phyloP scores from a whole-genome alignment of 169 alveolate species.

The Eimeria brunetti region DNA sequence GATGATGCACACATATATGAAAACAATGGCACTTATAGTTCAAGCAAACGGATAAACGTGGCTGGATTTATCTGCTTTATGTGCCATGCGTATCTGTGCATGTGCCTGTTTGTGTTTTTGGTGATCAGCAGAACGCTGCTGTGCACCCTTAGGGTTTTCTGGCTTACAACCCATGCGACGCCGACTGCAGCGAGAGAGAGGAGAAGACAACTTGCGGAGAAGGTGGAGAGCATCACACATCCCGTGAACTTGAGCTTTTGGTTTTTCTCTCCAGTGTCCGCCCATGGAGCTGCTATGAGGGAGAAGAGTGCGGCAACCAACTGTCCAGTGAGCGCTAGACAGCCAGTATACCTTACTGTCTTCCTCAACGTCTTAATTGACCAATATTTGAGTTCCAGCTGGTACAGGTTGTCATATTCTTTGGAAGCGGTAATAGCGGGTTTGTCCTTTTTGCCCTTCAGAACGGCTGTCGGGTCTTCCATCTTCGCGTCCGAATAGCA shows the following conservation, averaged over 20 bases:
- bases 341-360: slow-evolving; percentile 16
- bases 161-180: slow-evolving; percentile 64
- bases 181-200: slow-evolving; percentile 5
- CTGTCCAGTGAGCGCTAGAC: slow-evolving; percentile 43
- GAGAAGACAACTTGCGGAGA: slow-evolving; percentile 21
- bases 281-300: slow-evolving; percentile 43
- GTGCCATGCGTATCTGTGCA: neutral
- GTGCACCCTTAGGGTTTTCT: neutral
- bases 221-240: slow-evolving; percentile 28
- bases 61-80: neutral
- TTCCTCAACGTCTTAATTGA: neutral
- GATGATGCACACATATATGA: neutral
- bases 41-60: neutral
- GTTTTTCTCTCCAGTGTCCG: neutral
- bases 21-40: neutral
- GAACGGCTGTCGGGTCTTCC: slow-evolving; percentile 31
- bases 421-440: neutral
- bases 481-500: neutral
- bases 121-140: too few species aligned
- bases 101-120: too few species aligned
- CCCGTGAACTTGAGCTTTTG: neutral
- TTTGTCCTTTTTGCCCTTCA: neutral
- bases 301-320: slow-evolving; percentile 40
- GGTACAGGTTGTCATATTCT: slow-evolving; percentile 12
- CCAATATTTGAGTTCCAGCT: slow-evolving; percentile 52